Base-by-base conservation (phyloP, 2,329 filamentous ascomycete genomes). In the Fusarium incarnatum region DNA sequence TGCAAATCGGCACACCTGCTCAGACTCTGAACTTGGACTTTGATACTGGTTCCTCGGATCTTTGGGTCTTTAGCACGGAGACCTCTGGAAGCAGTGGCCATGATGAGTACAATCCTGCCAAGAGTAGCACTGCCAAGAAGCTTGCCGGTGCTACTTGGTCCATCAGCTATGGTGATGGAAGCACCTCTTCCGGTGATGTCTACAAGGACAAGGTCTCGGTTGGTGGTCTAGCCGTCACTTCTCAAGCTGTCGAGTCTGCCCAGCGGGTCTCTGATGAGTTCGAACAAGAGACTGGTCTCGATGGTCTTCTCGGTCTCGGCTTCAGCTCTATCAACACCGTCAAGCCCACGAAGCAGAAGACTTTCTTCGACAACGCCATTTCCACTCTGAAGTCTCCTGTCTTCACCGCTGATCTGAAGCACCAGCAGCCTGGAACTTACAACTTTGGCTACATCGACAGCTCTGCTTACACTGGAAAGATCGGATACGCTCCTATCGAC, bases 381-480 rank as follows among this genome's bases (percentile, higher is more conserved):
- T 34, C 60, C 0, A 60, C 53, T n/a, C 68, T 79, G 5, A 54
- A 64, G 11, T 28, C 55, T 2, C 57, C 66, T 3, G 81, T 94
- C 42, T 92, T 94, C 80, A 92, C 91, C 0, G 91, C 90, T 25
- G 86, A 91, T 64, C 83, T 95, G 46, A 87, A 88, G 75, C 84
- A 87, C 69, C 83, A 74, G 40, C 67, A 73, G 15, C 68, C 77
- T 4, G 92, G 92, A 47, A 85, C 86, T 30, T 94, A 93, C 80
- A 89, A 93, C 76, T 94, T 94, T 74, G 92, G 92, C 64, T 85
- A 79, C 72, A 89, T 94, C 73, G 90, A 94, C 77, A 76, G 74
- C 3, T 81, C 81, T 59, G 89, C 92, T 73, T 92, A 91, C 78
- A 83, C 78, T 3, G 92, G 91, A 34, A 73, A 84, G 6, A 85